Base-by-base conservation (phyloP, 345 rosid genomes). In the Moricandia moricandioides region DNA sequence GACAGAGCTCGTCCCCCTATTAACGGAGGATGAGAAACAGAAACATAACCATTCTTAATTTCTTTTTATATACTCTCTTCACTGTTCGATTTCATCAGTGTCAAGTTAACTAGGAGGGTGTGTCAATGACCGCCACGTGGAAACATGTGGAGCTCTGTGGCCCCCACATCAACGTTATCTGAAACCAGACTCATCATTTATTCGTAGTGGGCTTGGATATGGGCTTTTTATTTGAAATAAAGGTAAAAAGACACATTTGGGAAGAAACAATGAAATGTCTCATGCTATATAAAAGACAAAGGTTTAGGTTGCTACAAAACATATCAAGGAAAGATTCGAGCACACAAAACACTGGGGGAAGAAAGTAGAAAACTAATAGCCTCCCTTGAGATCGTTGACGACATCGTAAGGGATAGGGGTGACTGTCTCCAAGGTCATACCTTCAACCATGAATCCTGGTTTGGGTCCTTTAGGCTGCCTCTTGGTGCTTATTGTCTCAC, bases 91-190 rank as follows among this genome's bases (percentile, higher is more conserved):
- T 8, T 49, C 39, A 37, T 11, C 67, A 74, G 55, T 17, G 54
- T 57, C 57, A n/a, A 40, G 63, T 69, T 34, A 10, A 54, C n/a
- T 21, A 60, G 4, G 75, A 49, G 14, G 1, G 1, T 52, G 5
- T 65, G 33, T 65, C 34, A 64, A 33, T 35, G 43, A 47, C 6
- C 17, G 62, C 76, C 76, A 64, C 77, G 77, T 65, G 17, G 68
- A 37, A 4, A 1, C 33, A 7, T 3, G 0, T 26, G 39, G 37
- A 39, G 30, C 8, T 7, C 3, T 29, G 31, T 29, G 5, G 31
- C 4, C 31, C 34, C 35, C 52, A 54, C 21, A 1, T 33, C 7
- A 33, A 17, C 16, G 8, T 4, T 31, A 8, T 24, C 21, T 6
- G 0, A 16, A 9, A 65, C 9, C 1, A 24, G 2, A 4, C 21